Evolutionary conservation across 2,329 filamentous ascomycete species (phyloP), one percentile per base, ranked within the genome.

Genomic region (Trichophyton schoenleinii): DNA sequence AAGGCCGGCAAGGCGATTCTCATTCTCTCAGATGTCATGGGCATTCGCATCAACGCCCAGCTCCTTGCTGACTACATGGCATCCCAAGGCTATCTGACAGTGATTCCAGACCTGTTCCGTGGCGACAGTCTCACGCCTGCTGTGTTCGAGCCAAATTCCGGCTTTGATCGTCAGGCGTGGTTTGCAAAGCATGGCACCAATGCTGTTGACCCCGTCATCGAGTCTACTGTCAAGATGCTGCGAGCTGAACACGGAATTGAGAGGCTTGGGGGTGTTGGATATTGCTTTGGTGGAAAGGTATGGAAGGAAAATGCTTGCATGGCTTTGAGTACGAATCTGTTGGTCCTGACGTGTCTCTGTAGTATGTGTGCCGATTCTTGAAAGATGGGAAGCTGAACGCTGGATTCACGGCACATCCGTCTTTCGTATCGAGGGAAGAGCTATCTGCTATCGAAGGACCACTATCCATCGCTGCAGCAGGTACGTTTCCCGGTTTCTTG

Each of bases 281-380:
- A 90, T 74, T 91, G 88, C 74, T 88, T 90, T 66, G 87, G 88
- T 42, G 87, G 80, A 61, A 88, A 88, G 79, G 82, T 83, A 66
- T 63, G 75, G 7, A n/a, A 8, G n/a, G 3, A 28, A 34, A 18
- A 28, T 64, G 11, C 3, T 52, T 15, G 49, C 7, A 7, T 4
- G 22, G 59, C 36, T 48, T 61, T 58, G 44, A 22, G 9, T 36
- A 13, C 15, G 59, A n/a, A 36, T 58, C 15, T 22, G 15, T 20
- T 28, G 20, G 59, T n/a, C 34, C 28, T 25, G n/a, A 42, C 42
- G 1, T 31, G 36, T 38, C 22, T 20, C 4, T 36, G 18, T 57
- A 86, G 82, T 91, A 88, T 71, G 83, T 89, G 38, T 80, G 81
- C 60, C 84, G 90, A 48, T 87, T 86, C 77, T 80, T 85, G 68